Evolutionary conservation across 192 early-diverging fungal species (phyloP).

Genomic region (Coemansia sp.): DNA sequence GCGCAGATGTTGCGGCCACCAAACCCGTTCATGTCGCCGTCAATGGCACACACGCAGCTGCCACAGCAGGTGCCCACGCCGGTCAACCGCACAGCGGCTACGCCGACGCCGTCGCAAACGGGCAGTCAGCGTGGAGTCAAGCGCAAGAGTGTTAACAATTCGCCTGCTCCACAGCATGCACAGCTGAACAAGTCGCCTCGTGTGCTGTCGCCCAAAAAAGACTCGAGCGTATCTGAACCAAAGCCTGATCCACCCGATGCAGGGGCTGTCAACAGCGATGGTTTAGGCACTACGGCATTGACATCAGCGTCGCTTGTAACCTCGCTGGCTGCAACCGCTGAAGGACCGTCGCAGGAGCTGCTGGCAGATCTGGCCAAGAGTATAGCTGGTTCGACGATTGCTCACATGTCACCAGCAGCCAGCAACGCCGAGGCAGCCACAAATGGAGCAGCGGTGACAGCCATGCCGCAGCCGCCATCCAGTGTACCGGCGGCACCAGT

Average conservation of each 20-base stretch:
- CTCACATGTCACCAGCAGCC: not conserved
- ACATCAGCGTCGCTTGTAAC: constrained; percentile 1
- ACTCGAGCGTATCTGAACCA: not conserved
- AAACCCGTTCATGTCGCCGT: constrained; percentile 25
- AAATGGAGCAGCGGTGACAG: constrained; percentile 7
- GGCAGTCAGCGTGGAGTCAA: constrained; percentile 38
- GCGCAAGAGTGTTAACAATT: constrained; percentile 50
- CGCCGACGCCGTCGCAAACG: constrained; percentile 25
- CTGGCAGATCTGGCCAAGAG: constrained; percentile 1
- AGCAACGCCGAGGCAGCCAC: not conserved
- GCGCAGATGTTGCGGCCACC: constrained; percentile 11
- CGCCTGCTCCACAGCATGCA: constrained; percentile 17
- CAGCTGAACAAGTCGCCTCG: constrained; percentile 42
- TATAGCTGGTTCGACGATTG: not conserved
- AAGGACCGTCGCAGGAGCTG: constrained; percentile 4
- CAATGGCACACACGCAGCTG: constrained; percentile 10
- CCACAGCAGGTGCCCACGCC: constrained; percentile 7
- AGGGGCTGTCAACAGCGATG: not conserved
- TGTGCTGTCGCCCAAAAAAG: constrained; percentile 9
- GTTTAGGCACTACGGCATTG: not conserved
- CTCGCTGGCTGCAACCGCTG: constrained; percentile 1
- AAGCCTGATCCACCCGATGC: not conserved
- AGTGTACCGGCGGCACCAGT: not conserved
- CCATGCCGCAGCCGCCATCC: not conserved
- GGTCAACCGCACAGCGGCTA: constrained; percentile 2